Percentiles rank a stretch among this genome's conserved stretches.
These are phyloP conservation scores for Cryptococcus sp. DNA, from an alignment of 1,284 basidiomycete species.

Conservation along the genomic window DNA sequence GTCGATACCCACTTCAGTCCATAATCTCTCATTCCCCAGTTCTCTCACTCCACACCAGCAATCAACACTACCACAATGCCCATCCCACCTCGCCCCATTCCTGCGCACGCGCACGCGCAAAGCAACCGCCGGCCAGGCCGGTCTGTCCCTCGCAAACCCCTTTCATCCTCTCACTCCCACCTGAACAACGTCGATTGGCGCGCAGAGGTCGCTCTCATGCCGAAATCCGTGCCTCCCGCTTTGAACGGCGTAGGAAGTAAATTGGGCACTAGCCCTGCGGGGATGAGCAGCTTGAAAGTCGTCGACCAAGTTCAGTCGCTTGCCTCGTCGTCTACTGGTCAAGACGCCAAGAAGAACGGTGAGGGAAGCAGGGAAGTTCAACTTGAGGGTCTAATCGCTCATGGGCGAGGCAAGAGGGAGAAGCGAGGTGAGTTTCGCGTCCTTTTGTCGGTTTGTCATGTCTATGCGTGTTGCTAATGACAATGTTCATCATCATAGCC, in stretches of 20 bases:
- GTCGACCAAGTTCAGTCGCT: constrained; percentile 5
- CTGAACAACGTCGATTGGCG: constrained; percentile 30
- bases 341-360: constrained; percentile 3
- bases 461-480: not conserved
- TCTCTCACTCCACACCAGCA: constrained; percentile 35
- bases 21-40: not conserved
- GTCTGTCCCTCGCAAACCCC: constrained; percentile 24
- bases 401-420: constrained; percentile 36
- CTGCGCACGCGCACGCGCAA: constrained; percentile 10
- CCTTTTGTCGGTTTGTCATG: no score
- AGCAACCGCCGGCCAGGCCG: constrained; percentile 22
- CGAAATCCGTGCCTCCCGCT: constrained; percentile 14
- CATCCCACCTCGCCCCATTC: constrained; percentile 3
- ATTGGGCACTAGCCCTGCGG: not conserved
- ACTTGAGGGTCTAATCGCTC: constrained; percentile 35
- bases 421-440: constrained; percentile 32
- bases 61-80: constrained; percentile 4
- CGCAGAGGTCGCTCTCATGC: constrained; percentile 36
- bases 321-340: constrained; percentile 1
- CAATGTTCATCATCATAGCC: constrained; percentile 11
- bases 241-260: not conserved
- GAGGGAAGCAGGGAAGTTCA: constrained; percentile 25
- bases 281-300: constrained; percentile 4
- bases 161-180: constrained; percentile 8
- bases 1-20: no score